Evolutionary conservation across 108 stramenopile genomes (phyloP), one percentile per base, ranked within the genome.

Genomic region (Discostella pseudostelligera): DNA sequence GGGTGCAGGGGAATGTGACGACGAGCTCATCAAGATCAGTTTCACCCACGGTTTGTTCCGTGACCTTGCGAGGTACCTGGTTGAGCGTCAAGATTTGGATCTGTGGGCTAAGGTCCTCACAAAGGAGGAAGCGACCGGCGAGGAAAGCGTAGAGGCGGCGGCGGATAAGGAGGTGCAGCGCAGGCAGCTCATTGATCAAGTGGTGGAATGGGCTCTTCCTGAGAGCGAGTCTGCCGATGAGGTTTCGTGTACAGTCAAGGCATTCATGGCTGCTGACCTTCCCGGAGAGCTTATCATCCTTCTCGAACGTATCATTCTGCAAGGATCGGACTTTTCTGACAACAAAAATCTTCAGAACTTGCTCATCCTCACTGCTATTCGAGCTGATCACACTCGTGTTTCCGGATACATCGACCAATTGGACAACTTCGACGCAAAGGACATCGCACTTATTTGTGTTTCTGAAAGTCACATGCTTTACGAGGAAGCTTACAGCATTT

Each of bases 261-360:
- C 99, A 37, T 99, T 99, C 83, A 99, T 99, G 97, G 96, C 96
- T 39, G 98, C 98, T 35, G 98, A 99, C 56, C 78, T 99, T 67
- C 98, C 98, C 36, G 89, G 92, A 55, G 97, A 99, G 78, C 90
- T 99, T 44, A 99, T 99, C 62, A 94, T 82, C 73, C 92, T 99
- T 46, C 90, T 99, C 40, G 99, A 99, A 82, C 89, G 98, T 20
- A 98, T 99, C 67, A 95, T 99, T 28, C 84, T 99, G 20, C 99
- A 99, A 76, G 98, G 98, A 53, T 96, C 95, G 11, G 98, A 99
- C 84, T 99, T 99, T 66, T 96, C 95, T 8, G 90, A 98, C 83
- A 98, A 99, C 96, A 90, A 90, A 79, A 98, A 98, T 73, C 82
- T 99, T 50, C 99, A 99, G 83, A 99, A 99, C 80, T 85, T 99